Evolutionary conservation across 2,329 filamentous ascomycete genomes (phyloP).

Genomic region (Nothophoma quercina): DNA sequence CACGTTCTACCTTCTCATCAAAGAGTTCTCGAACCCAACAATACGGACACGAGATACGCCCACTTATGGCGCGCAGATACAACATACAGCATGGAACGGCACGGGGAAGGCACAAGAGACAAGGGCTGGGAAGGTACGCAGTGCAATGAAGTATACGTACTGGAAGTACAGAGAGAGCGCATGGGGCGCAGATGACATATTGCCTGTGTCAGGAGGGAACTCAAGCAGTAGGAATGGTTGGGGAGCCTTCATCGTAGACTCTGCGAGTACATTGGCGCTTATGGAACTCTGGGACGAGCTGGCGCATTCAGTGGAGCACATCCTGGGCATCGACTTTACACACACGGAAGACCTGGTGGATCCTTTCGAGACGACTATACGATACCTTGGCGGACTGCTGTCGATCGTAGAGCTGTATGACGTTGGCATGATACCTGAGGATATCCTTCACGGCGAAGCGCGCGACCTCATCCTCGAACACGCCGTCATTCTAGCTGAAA

Average conservation of each 20-base stretch:
- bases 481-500: conserved; percentile 47
- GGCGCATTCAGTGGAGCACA: conserved; percentile 47
- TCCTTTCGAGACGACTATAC: conserved; percentile 53
- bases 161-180: conserved; percentile 49
- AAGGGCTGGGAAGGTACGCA: conserved; percentile 44
- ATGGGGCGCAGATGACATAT: conserved; percentile 52
- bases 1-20: conserved; percentile 51
- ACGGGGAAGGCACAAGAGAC: conserved; percentile 44
- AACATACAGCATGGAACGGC: conserved; percentile 45
- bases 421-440: conserved; percentile 48
- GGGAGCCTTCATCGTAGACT: conserved; percentile 54
- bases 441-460: conserved; percentile 40
- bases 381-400: conserved; percentile 51
- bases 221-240: conserved; percentile 50
- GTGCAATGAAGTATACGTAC: conserved; percentile 53
- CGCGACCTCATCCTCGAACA: conserved; percentile 47
- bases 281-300: conserved; percentile 56
- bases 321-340: conserved; percentile 49
- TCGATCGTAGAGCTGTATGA: conserved; percentile 53
- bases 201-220: conserved; percentile 48
- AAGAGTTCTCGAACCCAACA: conserved; percentile 45
- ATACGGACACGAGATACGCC: conserved; percentile 24
- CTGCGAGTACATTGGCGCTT: conserved; percentile 50
- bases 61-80: conserved; percentile 40
- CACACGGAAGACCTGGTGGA: conserved; percentile 48